Evolutionary conservation across 345 rosid genomes (phyloP).

Genomic region (Brassica incana): DNA sequence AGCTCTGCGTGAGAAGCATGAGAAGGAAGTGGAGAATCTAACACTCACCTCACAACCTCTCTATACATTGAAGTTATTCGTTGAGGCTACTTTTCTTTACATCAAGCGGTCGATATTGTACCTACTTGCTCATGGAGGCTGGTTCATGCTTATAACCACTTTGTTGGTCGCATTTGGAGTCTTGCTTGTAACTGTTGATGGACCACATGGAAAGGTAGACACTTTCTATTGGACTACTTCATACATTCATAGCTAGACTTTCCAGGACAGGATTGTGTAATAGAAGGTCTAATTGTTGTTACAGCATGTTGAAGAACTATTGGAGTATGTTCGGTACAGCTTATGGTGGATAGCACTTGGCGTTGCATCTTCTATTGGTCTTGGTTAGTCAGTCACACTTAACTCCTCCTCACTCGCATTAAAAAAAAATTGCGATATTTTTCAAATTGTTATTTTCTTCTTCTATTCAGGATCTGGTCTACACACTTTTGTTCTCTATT

Average conservation of each 20-base stretch:
- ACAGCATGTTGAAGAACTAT: slow-evolving; percentile 86
- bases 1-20: slow-evolving; percentile 67
- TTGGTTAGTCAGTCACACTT: slow-evolving; percentile 58
- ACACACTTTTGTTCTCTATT: slow-evolving; percentile 94
- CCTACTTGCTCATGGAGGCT: slow-evolving; percentile 70
- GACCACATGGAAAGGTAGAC: slow-evolving; percentile 84
- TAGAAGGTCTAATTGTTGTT: not conserved
- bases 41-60: slow-evolving; percentile 70
- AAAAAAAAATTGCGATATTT: not conserved
- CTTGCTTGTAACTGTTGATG: slow-evolving; percentile 72
- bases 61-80: slow-evolving; percentile 68
- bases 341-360: slow-evolving; percentile 98
- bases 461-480: slow-evolving; percentile 82
- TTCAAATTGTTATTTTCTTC: not conserved
- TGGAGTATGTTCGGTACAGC: slow-evolving; percentile 61
- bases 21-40: slow-evolving; percentile 66
- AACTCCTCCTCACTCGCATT: not conserved
- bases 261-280: not conserved
- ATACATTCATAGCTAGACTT: not conserved
- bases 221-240: not conserved
- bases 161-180: slow-evolving; percentile 27
- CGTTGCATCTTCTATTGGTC: slow-evolving; percentile 98
- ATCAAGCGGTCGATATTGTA: slow-evolving; percentile 49
- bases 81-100: slow-evolving; percentile 61
- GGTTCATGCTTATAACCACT: slow-evolving; percentile 60